Evolutionary conservation across 208 protist species (phyloP).

Genomic region (Acanthamoeba rhysodes): DNA sequence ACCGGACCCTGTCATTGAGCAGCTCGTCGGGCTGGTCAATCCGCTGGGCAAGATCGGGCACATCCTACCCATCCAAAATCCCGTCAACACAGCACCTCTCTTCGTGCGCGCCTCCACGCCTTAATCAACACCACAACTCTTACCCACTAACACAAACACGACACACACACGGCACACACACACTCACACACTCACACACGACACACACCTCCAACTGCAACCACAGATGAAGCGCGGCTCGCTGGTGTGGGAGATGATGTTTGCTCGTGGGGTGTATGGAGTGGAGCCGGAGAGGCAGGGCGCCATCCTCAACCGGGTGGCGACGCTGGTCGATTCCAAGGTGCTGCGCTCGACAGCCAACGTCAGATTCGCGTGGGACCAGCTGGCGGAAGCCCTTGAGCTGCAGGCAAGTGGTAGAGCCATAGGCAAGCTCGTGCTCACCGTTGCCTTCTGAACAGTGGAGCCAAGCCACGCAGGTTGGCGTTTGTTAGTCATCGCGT

Average conservation of each 20-base stretch:
- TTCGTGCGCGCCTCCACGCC: conserved; percentile 6
- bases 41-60: conserved; percentile 57
- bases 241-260: conserved; percentile 66
- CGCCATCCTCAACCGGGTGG: conserved; percentile 64
- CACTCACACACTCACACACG: neutral
- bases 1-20: neutral
- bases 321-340: neutral
- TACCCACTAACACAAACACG: too few species aligned
- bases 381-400: conserved; percentile 33
- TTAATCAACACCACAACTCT: too few species aligned
- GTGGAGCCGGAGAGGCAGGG: conserved; percentile 70
- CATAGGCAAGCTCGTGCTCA: conserved; percentile 73
- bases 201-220: too few species aligned
- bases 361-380: neutral
- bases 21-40: conserved; percentile 40
- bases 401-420: conserved; percentile 64
- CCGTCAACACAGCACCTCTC: conserved; percentile 21
- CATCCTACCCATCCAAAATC: conserved; percentile 11
- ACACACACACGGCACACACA: too few species aligned
- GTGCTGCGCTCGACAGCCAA: conserved; percentile 9
- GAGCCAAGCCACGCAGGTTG: too few species aligned
- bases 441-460: neutral
- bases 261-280: neutral
- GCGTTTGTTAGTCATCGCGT: too few species aligned
- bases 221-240: conserved; percentile 34